Evolutionary conservation across 2,329 filamentous ascomycete genomes (phyloP).

Genomic region (Coniochaeta sp.): DNA sequence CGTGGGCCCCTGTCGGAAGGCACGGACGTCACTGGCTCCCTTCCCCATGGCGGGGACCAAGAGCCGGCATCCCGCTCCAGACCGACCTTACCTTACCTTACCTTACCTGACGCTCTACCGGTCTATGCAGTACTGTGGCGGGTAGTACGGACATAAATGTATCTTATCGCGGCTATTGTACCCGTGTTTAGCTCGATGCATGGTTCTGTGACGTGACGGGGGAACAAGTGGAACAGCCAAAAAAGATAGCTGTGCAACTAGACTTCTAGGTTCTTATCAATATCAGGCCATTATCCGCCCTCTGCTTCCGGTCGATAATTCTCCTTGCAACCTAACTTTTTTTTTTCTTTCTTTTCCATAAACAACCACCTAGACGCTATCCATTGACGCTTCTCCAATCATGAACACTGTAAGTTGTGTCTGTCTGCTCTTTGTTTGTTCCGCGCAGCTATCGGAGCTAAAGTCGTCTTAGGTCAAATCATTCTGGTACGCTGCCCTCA

Average conservation of each 20-base stretch:
- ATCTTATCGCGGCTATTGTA: background rate
- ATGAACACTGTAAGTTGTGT: slow-evolving; percentile 48
- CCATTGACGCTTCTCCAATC: slow-evolving; percentile 9
- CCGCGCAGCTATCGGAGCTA: background rate
- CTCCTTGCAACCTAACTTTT: background rate
- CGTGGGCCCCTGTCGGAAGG: background rate
- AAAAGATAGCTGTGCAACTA: background rate
- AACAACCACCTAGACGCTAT: background rate
- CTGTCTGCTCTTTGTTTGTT: background rate
- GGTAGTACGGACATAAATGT: too few relatives aligned
- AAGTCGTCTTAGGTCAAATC: slow-evolving; percentile 45
- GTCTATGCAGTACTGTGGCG: too few relatives aligned
- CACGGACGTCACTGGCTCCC: background rate
- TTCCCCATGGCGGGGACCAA: background rate
- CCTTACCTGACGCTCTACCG: too few relatives aligned
- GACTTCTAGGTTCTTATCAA: background rate
- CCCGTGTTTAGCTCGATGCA: background rate
- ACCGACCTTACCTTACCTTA: too few relatives aligned
- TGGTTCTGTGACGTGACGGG: background rate
- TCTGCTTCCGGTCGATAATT: background rate
- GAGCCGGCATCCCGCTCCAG: background rate
- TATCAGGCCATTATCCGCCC: background rate
- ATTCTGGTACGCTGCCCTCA: slow-evolving; percentile 52
- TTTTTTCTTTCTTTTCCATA: too few relatives aligned
- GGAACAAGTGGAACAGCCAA: background rate